These are phyloP conservation scores for Rossbeevera mucosa DNA, from an alignment of 768 basidiomycete genomes.

Conservation along the genomic window DNA sequence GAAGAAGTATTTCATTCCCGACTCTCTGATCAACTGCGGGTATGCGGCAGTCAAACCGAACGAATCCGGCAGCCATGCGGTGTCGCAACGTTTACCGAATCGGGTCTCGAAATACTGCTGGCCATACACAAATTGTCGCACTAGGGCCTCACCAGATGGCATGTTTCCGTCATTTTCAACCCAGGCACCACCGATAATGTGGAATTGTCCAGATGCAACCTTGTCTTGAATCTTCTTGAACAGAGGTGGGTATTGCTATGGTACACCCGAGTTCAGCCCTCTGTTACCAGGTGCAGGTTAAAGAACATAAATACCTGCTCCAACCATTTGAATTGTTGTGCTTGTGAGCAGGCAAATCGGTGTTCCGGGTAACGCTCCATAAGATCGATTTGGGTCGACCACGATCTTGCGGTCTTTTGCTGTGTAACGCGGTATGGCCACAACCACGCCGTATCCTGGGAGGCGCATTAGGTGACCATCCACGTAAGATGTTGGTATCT, in stretches of 20 bases:
- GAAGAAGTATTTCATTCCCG: conserved; percentile 93
- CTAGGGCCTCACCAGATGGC: conserved; percentile 91
- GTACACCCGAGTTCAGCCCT: neutral
- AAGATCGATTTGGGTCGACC: conserved; percentile 95
- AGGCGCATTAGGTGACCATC: neutral
- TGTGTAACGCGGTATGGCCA: conserved; percentile 97
- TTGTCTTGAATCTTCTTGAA: conserved; percentile 78
- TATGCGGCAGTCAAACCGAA: conserved; percentile 91
- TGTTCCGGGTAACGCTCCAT: conserved; percentile 98
- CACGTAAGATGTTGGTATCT: neutral
- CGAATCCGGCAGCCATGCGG: conserved; percentile 84
- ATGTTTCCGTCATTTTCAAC: conserved; percentile 91
- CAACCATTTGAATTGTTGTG: conserved; percentile 96
- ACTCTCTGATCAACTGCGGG: conserved; percentile 79
- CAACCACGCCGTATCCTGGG: conserved; percentile 44
- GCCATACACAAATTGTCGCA: conserved; percentile 89
- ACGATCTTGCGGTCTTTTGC: conserved; percentile 95
- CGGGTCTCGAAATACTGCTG: conserved; percentile 79
- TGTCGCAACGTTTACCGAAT: conserved; percentile 62
- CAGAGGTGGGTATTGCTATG: conserved; percentile 71
- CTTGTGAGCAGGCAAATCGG: conserved; percentile 81
- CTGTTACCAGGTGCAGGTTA: neutral
- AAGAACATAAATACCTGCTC: conserved; percentile 52
- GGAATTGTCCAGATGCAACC: conserved; percentile 74
- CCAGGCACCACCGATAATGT: conserved; percentile 91